Evolutionary conservation across 345 rosid genomes (phyloP).

Genomic region (Euphorbia pulcherrima): DNA sequence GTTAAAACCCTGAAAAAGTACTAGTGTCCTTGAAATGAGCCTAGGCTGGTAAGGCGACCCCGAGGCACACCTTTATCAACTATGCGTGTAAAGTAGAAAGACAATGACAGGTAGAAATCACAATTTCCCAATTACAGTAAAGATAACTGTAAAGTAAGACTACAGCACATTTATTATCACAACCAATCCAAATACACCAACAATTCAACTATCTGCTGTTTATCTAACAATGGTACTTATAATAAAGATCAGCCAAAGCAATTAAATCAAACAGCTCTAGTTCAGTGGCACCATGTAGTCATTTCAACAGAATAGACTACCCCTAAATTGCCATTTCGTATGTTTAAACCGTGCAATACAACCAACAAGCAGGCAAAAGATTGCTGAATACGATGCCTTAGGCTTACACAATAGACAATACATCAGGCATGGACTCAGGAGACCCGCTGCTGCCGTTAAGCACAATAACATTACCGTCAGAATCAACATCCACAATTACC

Average conservation of each 20-base stretch:
- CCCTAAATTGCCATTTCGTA: slow-evolving; percentile 21
- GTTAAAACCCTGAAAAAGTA: no score
- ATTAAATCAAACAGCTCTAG: slow-evolving; percentile 16
- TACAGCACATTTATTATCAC: neutral
- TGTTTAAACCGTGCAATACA: slow-evolving; percentile 21
- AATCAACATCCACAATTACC: slow-evolving; percentile 80
- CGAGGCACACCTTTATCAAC: no score
- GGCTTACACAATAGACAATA: slow-evolving; percentile 42
- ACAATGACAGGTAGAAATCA: neutral
- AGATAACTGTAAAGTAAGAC: neutral
- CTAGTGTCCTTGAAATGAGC: no score
- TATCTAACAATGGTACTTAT: slow-evolving; percentile 5
- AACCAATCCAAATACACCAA: slow-evolving; percentile 10
- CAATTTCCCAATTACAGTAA: neutral
- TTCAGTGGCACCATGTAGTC: slow-evolving; percentile 18
- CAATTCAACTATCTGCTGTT: neutral
- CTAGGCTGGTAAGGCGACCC: no score
- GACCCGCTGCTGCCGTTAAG: slow-evolving; percentile 71
- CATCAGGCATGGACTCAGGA: slow-evolving; percentile 54
- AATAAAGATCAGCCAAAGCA: slow-evolving; percentile 10
- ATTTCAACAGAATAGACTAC: slow-evolving; percentile 28
- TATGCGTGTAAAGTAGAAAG: neutral
- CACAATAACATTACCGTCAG: slow-evolving; percentile 76
- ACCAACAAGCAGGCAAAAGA: slow-evolving; percentile 21
- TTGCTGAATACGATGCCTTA: slow-evolving; percentile 2